Evolutionary conservation across 176 grass and related monocot species (phyloP), one percentile per base, ranked within the genome.

Genomic region (Zea luxurians): DNA sequence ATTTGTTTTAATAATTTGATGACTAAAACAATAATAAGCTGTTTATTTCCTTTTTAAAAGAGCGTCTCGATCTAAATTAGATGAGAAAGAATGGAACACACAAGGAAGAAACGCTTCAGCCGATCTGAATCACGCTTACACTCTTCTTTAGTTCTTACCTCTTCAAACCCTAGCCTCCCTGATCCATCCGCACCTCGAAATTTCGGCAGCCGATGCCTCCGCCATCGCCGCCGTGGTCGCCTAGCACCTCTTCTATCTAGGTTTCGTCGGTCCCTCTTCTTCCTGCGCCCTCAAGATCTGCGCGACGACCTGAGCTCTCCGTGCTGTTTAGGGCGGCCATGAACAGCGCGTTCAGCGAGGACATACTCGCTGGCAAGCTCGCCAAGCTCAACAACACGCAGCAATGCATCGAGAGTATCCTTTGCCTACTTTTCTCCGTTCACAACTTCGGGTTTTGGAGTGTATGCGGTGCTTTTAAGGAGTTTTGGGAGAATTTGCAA

Each of bases 391-490:
- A 99, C 75, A 99, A 91, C 84, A 95, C 96, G 78, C 96, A 99
- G 79, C 96, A 99, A 87, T 99, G 90, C 86, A 95, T 99, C 59
- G 89, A 99, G 71, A 99, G 96, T 99, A 99, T 95, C 92, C 90
- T 99, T 93, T 27, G 37, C 3, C 49, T 79, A 5, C 11, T 76
- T 68, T 80, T 84, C 13, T 77, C 3, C n/a, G 10, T 13, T 37
- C 17, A 71, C 85, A 58, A 55, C 38, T 75, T 61, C 4, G 35
- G 64, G 74, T 58, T 71, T 85, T 83, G 68, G 13, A 44, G n/a
- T 37, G 59, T 78, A 73, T 53, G 60, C 52, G 44, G 71, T 52
- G 64, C 38, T 78, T 55, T 37, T 2, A 5, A 10, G 10, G 57
- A 75, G 46, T 84, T 65, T 42, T 16, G 21, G 58, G 27, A 21